A percentile compares a stretch with the other conserved stretches of the same genome.
Evolutionary conservation across 371 early-diverging fungal genomes (phyloP).

Genomic region (Aphelidium insulamus): DNA sequence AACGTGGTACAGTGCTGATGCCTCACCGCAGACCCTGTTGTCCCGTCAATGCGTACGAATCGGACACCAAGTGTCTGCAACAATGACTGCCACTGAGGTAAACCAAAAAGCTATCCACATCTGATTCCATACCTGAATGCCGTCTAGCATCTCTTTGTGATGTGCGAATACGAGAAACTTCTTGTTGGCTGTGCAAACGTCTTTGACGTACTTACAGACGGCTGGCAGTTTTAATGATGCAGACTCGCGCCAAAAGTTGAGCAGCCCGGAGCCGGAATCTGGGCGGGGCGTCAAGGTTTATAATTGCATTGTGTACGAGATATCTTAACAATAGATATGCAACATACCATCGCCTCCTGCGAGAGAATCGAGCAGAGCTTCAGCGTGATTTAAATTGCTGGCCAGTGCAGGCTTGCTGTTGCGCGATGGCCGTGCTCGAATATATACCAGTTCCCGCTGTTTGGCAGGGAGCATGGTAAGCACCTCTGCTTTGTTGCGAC

Average conservation of each 20-base stretch:
- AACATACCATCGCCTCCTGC: not conserved
- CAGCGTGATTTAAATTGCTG: constrained; percentile 1
- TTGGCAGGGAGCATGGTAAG: constrained; percentile 19
- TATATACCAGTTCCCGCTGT: constrained; percentile 15
- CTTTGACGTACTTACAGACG: constrained; percentile 20
- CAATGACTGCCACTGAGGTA: constrained; percentile 5
- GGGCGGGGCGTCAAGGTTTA: constrained; percentile 13
- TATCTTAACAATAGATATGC: not conserved
- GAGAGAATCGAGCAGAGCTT: not conserved
- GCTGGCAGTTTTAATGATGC: constrained; percentile 22
- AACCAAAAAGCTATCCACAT: too few relatives aligned
- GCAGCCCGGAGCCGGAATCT: too few relatives aligned
- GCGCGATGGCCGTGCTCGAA: constrained; percentile 5
- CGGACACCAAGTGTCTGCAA: constrained; percentile 5
- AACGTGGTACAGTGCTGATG: constrained; percentile 14
- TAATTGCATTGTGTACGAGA: constrained; percentile 3
- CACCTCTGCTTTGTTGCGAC: constrained; percentile 27
- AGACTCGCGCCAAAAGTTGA: too few relatives aligned
- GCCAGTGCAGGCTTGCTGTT: not conserved
- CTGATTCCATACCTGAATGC: constrained; percentile 11
- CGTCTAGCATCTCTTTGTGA: constrained; percentile 20
- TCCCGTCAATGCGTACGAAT: constrained; percentile 36
- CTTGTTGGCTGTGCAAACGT: constrained; percentile 13
- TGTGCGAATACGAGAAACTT: constrained; percentile 39
- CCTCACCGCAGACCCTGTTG: constrained; percentile 9